Base-by-base conservation (phyloP, 148 eudicot genomes). In the Pouteria glomerata region DNA sequence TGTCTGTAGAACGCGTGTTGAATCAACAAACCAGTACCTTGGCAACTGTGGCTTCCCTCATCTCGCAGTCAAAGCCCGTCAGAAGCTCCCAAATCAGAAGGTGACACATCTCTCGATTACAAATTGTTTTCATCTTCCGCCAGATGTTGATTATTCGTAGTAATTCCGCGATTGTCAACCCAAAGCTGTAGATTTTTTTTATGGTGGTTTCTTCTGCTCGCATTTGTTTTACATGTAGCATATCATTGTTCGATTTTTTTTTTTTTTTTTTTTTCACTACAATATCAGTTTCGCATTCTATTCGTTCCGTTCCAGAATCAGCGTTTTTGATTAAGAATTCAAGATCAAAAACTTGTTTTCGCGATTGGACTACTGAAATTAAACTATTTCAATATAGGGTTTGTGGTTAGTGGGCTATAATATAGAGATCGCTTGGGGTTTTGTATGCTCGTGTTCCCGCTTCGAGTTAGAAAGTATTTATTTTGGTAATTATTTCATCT, bases 1-100 rank as follows among this genome's bases (percentile, higher is more conserved):
- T n/a, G n/a, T n/a, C n/a, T n/a, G n/a, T n/a, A n/a, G n/a, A n/a
- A n/a, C n/a, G n/a, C n/a, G n/a, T n/a, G n/a, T n/a, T n/a, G n/a
- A n/a, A n/a, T n/a, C n/a, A n/a, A n/a, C n/a, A n/a, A n/a, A n/a
- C n/a, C n/a, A n/a, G n/a, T n/a, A n/a, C n/a, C n/a, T n/a, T n/a
- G n/a, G n/a, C n/a, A n/a, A n/a, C n/a, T n/a, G n/a, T n/a, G n/a
- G n/a, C n/a, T n/a, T n/a, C n/a, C n/a, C n/a, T n/a, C n/a, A n/a
- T n/a, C 23, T 16, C 37, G 2, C 21, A 34, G 71, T 69, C 73
- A 56, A 69, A 37, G 57, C 70, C 30, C 41, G 27, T 26, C 47
- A 29, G 73, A 41, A 18, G 63, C 52, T 56, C 73, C 52, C 73
- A 70, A 65, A 44, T 65, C 35, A 44, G 34, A 45, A 65, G 69